phyloP scores from a whole-genome alignment of 345 rosid genomes.

The Populus pruinosa region DNA sequence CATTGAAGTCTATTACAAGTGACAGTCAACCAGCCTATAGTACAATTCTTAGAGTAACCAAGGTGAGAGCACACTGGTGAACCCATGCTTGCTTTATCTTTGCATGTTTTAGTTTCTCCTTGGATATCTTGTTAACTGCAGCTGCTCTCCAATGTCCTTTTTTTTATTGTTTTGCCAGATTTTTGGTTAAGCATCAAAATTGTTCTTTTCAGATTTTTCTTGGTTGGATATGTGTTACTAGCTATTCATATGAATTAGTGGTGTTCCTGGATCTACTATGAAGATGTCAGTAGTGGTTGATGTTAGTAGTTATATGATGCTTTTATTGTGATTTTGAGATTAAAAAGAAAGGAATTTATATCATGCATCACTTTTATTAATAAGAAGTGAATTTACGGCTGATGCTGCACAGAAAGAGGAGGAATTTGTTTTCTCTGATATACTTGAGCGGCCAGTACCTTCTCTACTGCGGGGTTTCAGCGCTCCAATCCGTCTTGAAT shows the following conservation, averaged over 20 bases:
- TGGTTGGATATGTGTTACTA: not conserved
- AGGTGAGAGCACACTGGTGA: constrained; percentile 41
- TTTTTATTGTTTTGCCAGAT: not conserved
- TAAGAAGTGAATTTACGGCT: constrained; percentile 15
- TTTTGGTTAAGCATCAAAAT: not conserved
- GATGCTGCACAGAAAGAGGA: constrained; percentile 73
- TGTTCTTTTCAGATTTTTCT: too few relatives aligned
- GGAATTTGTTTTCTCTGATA: constrained; percentile 78
- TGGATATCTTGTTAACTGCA: not conserved
- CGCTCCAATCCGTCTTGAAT: constrained; percentile 87
- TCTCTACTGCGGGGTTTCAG: constrained; percentile 86
- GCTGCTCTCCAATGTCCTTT: not conserved
- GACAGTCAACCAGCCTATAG: constrained; percentile 42
- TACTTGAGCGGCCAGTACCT: constrained; percentile 76
- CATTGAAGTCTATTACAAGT: constrained; percentile 44
- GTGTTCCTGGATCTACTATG: not conserved
- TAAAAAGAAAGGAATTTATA: not conserved
- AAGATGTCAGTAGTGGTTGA: not conserved
- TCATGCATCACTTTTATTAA: not conserved
- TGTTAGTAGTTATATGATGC: not conserved
- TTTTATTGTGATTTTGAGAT: not conserved
- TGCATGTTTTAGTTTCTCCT: not conserved
- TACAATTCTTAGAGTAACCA: constrained; percentile 78
- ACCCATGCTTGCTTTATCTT: not conserved
- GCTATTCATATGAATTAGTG: not conserved